Evolutionary conservation across 2,329 filamentous ascomycete genomes (phyloP).

Genomic region (Fusarium sp.): DNA sequence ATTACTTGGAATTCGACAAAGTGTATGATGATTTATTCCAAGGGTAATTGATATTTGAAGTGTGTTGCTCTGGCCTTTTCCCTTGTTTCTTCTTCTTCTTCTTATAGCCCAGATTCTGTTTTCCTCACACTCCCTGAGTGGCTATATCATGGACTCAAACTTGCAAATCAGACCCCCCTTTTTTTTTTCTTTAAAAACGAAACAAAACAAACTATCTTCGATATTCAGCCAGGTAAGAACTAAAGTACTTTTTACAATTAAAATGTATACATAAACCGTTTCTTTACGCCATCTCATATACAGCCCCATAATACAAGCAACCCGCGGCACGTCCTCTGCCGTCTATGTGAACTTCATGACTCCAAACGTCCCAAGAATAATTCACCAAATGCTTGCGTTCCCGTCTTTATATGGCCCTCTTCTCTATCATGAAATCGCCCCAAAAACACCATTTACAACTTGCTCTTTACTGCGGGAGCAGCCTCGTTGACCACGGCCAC

Average conservation of each 20-base stretch:
- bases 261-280: conserved; percentile 27
- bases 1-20: background rate
- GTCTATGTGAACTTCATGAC: conserved; percentile 40
- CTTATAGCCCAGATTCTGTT: too few species aligned
- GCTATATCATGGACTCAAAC: too few species aligned
- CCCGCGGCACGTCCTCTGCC: conserved; percentile 15
- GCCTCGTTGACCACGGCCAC: conserved; percentile 80
- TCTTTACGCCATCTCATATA: conserved; percentile 35
- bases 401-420: conserved; percentile 39
- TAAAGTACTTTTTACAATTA: conserved; percentile 26
- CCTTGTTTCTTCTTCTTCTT: too few species aligned
- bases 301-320: conserved; percentile 31
- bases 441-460: conserved; percentile 44
- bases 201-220: background rate
- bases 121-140: too few species aligned
- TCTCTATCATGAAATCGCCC: conserved; percentile 40
- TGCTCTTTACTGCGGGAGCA: conserved; percentile 43
- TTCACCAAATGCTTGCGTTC: conserved; percentile 41
- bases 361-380: conserved; percentile 41
- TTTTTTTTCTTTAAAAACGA: too few species aligned
- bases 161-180: too few species aligned
- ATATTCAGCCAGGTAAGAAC: background rate
- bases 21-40: too few species aligned
- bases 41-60: too few species aligned
- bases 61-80: too few species aligned